These are phyloP conservation scores for Epichloe hybrida DNA, from an alignment of 2,329 filamentous ascomycete species.

Conservation along the genomic window DNA sequence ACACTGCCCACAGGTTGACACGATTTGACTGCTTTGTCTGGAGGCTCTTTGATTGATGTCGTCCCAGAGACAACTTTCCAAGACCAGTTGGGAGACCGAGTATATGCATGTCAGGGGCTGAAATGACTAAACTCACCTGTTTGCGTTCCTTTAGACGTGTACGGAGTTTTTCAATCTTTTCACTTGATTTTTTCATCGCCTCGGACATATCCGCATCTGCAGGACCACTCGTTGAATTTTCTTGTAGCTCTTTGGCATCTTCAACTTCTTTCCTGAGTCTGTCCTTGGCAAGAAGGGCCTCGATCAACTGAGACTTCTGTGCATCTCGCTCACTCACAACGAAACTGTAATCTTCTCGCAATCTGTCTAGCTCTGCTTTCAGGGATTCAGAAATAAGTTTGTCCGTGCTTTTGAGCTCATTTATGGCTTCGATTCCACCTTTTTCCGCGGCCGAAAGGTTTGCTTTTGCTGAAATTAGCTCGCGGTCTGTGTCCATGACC, in stretches of 20 bases:
- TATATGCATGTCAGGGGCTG: not conserved
- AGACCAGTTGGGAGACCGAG: not conserved
- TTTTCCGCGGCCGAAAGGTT: slow-evolving; percentile 42
- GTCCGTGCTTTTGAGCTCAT: slow-evolving; percentile 46
- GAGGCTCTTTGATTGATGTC: not conserved
- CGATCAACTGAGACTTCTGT: slow-evolving; percentile 45
- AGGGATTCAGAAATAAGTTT: slow-evolving; percentile 45
- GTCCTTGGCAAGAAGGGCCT: slow-evolving; percentile 47
- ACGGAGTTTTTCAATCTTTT: slow-evolving; percentile 46
- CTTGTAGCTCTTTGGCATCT: slow-evolving; percentile 29
- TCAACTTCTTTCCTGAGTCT: slow-evolving; percentile 42
- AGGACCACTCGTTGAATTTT: slow-evolving; percentile 19
- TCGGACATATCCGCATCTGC: slow-evolving; percentile 23
- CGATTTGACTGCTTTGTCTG: not conserved
- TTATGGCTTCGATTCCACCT: slow-evolving; percentile 39
- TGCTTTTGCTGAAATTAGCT: slow-evolving; percentile 36
- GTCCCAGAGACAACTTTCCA: not conserved
- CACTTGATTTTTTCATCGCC: slow-evolving; percentile 28
- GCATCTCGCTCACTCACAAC: slow-evolving; percentile 39
- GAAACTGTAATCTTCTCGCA: slow-evolving; percentile 36
- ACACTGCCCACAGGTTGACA: not conserved
- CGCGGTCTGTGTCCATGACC: slow-evolving; percentile 40
- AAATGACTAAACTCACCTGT: slow-evolving; percentile 34
- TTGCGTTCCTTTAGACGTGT: slow-evolving; percentile 41
- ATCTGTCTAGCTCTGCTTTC: slow-evolving; percentile 41